Evolutionary conservation across 768 basidiomycete genomes (phyloP).

Genomic region (Kwoniella dejecticola): DNA sequence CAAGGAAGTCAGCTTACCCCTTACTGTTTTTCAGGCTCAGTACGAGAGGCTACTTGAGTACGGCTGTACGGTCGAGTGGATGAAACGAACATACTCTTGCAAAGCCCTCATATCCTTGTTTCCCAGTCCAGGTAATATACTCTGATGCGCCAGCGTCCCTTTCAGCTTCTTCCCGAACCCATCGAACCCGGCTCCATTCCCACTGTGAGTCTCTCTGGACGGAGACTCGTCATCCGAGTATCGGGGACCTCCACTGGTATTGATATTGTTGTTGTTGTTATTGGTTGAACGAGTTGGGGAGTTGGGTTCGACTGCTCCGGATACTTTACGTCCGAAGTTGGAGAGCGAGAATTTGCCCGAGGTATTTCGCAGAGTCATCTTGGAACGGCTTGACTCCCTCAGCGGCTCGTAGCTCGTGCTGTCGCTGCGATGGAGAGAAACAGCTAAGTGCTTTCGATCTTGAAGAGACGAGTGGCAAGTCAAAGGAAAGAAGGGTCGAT

Average conservation of each 20-base stretch:
- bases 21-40: no score
- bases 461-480: conserved; percentile 4
- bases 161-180: conserved; percentile 62
- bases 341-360: conserved; percentile 45
- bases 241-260: conserved; percentile 5
- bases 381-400: background rate
- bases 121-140: conserved; percentile 70
- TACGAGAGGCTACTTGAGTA: no score
- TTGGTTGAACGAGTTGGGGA: conserved; percentile 19
- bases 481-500: background rate
- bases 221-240: conserved; percentile 22
- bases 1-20: background rate
- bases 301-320: conserved; percentile 15
- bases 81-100: conserved; percentile 63
- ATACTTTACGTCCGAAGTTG: conserved; percentile 30
- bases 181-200: conserved; percentile 20
- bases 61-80: no score
- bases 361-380: conserved; percentile 28
- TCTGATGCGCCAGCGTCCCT: conserved; percentile 68
- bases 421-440: no score
- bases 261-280: conserved; percentile 11
- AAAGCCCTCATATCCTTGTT: conserved; percentile 78
- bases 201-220: conserved; percentile 15
- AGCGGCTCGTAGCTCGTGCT: no score
- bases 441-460: no score